Conservation (phyloP, 805 yeast genomes). For the Yamadazyma sp. region DNA sequence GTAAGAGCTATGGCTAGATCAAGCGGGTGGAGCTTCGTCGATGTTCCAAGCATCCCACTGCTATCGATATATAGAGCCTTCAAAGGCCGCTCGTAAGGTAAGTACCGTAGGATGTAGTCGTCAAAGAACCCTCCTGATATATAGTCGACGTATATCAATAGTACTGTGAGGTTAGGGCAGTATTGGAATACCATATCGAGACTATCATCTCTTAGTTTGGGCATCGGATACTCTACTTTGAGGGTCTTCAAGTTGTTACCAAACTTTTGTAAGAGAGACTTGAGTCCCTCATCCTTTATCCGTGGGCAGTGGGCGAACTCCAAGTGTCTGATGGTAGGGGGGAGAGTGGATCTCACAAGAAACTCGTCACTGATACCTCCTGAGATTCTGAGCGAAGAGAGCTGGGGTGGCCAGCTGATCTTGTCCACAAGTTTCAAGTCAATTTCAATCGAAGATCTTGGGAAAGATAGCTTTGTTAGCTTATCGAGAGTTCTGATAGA, state of each 20-base stretch:
- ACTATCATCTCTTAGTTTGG: slow-evolving; percentile 64
- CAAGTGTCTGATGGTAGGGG: slow-evolving; percentile 63
- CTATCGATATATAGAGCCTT: slow-evolving; percentile 69
- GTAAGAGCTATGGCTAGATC: slow-evolving; percentile 82
- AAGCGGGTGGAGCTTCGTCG: slow-evolving; percentile 80
- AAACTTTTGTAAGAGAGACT: slow-evolving; percentile 56
- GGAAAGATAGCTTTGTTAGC: slow-evolving; percentile 78
- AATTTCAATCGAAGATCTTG: slow-evolving; percentile 80
- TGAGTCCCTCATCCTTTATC: slow-evolving; percentile 63
- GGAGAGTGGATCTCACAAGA: slow-evolving; percentile 67
- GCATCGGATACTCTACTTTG: slow-evolving; percentile 85
- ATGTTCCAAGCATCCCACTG: slow-evolving; percentile 83
- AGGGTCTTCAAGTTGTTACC: slow-evolving; percentile 67
- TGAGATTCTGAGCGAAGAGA: slow-evolving; percentile 70
- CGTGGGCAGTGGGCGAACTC: slow-evolving; percentile 89
- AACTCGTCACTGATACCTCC: slow-evolving; percentile 91
- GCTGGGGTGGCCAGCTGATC: slow-evolving; percentile 73
- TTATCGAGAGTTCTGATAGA: slow-evolving; percentile 63
- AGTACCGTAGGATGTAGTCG: slow-evolving; percentile 27
- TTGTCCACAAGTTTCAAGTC: slow-evolving; percentile 45
- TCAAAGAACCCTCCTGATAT: slow-evolving; percentile 46
- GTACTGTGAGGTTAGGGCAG: slow-evolving; percentile 68
- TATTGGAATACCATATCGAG: slow-evolving; percentile 70
- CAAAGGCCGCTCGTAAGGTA: slow-evolving; percentile 46
- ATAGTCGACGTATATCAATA: slow-evolving; percentile 81